These are phyloP conservation scores for Hypoxylon trugodes DNA, from an alignment of 495 filamentous ascomycete species.

Conservation along the genomic window DNA sequence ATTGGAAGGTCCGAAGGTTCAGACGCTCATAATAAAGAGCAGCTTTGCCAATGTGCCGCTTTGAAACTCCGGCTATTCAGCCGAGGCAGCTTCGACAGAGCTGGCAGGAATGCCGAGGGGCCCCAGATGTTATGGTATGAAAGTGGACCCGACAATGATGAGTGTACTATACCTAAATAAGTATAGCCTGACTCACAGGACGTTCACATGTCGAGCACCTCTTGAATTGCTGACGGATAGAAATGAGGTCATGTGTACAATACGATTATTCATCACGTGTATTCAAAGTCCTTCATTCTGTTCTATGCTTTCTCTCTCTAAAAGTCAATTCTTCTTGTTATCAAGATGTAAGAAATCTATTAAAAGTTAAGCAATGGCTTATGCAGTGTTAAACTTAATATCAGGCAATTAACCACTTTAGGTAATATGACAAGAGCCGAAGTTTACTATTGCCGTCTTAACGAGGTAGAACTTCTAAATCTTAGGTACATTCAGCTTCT, in stretches of 20 bases:
- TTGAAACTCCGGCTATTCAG: conserved; percentile 43
- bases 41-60: conserved; percentile 38
- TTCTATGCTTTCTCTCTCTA: neutral
- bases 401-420: conserved; percentile 9
- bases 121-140: conserved; percentile 13
- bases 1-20: conserved; percentile 10
- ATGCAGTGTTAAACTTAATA: neutral
- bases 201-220: conserved; percentile 35
- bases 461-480: neutral
- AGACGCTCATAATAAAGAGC: conserved; percentile 30
- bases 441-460: conserved; percentile 9
- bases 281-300: no score
- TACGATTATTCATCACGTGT: conserved; percentile 14
- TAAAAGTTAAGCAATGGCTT: no score
- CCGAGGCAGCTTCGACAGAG: conserved; percentile 45
- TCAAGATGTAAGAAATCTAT: no score
- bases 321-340: no score
- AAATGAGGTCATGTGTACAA: conserved; percentile 42
- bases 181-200: conserved; percentile 17
- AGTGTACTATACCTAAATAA: conserved; percentile 6
- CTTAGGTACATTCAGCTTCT: neutral
- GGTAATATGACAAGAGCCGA: conserved; percentile 17
- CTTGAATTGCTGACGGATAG: conserved; percentile 3
- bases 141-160: neutral
- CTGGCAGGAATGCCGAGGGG: conserved; percentile 47